A percentile compares a stretch with the other conserved stretches of the same genome.
Conservation (phyloP, 2,329 filamentous ascomycete species). For the Zymoseptoria brevis region DNA sequence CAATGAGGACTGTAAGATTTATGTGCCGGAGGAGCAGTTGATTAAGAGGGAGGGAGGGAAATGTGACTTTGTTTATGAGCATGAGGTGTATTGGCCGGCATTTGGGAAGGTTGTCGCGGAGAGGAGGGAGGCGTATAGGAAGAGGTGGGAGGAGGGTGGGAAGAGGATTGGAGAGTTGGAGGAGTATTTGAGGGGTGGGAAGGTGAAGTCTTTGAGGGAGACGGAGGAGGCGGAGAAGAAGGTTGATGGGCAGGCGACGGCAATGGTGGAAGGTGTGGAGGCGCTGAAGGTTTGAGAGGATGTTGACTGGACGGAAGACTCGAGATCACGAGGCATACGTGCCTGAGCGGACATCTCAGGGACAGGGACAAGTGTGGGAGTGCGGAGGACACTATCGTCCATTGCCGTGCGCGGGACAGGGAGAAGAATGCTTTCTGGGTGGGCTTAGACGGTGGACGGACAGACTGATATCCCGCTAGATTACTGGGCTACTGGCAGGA, state of each 20-base stretch:
- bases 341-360: background rate
- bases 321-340: background rate
- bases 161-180: conserved; percentile 80
- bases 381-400: background rate
- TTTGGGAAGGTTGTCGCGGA: conserved; percentile 63
- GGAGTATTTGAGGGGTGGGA: conserved; percentile 71
- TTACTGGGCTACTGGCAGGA: background rate
- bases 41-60: conserved; percentile 72
- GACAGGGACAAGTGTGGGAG: background rate
- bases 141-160: conserved; percentile 72
- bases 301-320: background rate
- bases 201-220: conserved; percentile 25
- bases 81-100: conserved; percentile 80
- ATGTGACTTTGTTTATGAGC: conserved; percentile 86
- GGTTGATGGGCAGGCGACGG: background rate
- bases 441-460: too few relatives aligned
- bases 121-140: conserved; percentile 53
- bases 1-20: conserved; percentile 80
- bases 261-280: background rate
- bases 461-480: too few relatives aligned
- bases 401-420: background rate
- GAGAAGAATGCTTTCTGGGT: too few relatives aligned
- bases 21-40: conserved; percentile 74
- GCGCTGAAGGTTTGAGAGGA: background rate
- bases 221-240: background rate